Base-by-base conservation (phyloP, 306 rosid species). In the Astragalus glycyphyllos region DNA sequence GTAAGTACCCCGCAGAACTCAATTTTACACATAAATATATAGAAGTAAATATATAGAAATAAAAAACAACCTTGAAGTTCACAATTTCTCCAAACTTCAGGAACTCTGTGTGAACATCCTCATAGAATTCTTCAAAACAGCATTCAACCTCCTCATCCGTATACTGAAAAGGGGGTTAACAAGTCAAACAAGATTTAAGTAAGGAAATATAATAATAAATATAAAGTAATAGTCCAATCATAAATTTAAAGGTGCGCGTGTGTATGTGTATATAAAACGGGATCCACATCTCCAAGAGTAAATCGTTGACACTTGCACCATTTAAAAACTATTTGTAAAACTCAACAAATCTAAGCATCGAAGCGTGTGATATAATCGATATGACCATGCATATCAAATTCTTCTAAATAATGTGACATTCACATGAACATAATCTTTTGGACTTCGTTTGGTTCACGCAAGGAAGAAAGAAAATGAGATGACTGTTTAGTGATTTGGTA, bases 91-190 rank as follows among this genome's bases (percentile, higher is more conserved):
- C 98, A 69, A 85, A 90, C 83, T 89, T 94, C 78, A 84, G 82
- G 80, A 94, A 90, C 81, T 94, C 97, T n/a, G 96, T 94, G 82
- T 94, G 98, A 81, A 94, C 98, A 82, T 94, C 98, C 72, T 90
- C 96, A 34, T 90, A 94, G 83, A 94, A 94, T 78, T 90, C 98
- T 81, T 94, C 94, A 80, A 78, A 94, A 70, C 86, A 78, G 58
- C 75, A 51, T 41, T 87, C 96, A 65, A 94, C 75, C 88, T 94
- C 98, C 81, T 94, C 98, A 68, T 94, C 98, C 16, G 90, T 87
- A 73, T 81, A 82, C 97, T 94, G 97, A 70, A 84, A 82, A 79
- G 41, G 58, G 74, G 71, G 49, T 16, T 51, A 71, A 71, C 31
- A 71, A 62, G 77, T 60, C 70, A 84, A 80, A 82, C 73, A 67